Conservation (phyloP, 1,284 basidiomycete genomes). For the Grifola frondosa region DNA sequence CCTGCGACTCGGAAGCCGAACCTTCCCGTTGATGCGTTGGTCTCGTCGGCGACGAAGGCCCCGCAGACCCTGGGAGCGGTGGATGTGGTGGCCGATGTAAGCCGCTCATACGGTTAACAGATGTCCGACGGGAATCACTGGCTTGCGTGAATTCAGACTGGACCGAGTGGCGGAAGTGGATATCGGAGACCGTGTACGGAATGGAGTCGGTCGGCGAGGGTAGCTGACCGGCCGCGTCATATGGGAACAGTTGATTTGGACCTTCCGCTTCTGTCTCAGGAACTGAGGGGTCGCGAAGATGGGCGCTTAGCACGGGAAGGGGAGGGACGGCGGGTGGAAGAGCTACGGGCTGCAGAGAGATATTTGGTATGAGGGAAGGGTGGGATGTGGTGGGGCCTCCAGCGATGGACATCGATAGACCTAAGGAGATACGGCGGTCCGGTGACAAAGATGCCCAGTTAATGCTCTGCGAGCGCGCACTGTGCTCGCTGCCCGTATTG, state of each 20-base stretch:
- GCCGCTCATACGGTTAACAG: conserved; percentile 28
- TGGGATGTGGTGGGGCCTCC: conserved; percentile 28
- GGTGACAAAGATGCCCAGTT: conserved; percentile 18
- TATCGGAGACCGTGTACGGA: conserved; percentile 66
- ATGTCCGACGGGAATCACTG: conserved; percentile 38
- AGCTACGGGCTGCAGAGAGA: conserved; percentile 29
- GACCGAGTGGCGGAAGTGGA: conserved; percentile 58
- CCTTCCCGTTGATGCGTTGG: conserved; percentile 13
- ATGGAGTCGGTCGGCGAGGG: conserved; percentile 65
- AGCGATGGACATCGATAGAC: conserved; percentile 29
- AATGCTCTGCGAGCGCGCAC: conserved; percentile 10
- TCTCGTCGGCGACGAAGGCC: conserved; percentile 15
- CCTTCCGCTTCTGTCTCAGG: conserved; percentile 10
- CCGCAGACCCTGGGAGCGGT: conserved; percentile 40
- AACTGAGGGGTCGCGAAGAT: conserved; percentile 14
- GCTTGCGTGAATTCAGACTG: conserved; percentile 36
- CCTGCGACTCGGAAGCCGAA: conserved; percentile 14
- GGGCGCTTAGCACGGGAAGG: conserved; percentile 10
- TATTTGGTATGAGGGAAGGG: conserved; percentile 27
- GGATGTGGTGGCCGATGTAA: conserved; percentile 50
- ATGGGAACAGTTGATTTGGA: conserved; percentile 14
- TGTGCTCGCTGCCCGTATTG: conserved; percentile 19
- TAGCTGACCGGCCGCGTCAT: conserved; percentile 16
- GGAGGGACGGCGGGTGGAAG: conserved; percentile 19
- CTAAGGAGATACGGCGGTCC: conserved; percentile 28